Percentiles rank a stretch among this genome's conserved stretches.
Conservation (phyloP, 176 grass and related monocot genomes). For the Canna indica region DNA sequence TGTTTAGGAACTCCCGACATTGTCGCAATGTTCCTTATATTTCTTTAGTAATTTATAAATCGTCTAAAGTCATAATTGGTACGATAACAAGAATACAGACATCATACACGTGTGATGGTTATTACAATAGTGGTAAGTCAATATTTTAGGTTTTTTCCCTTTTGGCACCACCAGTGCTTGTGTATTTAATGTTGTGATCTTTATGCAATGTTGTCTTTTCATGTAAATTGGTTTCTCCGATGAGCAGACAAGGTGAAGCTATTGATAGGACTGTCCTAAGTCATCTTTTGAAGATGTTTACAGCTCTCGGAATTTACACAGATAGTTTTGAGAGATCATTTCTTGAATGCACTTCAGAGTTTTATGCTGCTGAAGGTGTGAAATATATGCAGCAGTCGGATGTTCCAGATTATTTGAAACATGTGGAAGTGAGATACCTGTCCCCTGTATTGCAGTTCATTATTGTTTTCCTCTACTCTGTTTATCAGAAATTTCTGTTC, state of each 20-base stretch:
- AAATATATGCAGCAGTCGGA: constrained; percentile 98
- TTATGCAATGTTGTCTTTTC: not conserved
- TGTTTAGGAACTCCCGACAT: too few species aligned
- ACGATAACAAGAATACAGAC: not conserved
- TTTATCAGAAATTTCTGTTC: constrained; percentile 3
- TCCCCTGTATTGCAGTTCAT: not conserved
- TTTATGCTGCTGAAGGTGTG: constrained; percentile 94
- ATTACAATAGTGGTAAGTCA: too few species aligned
- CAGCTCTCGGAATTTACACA: constrained; percentile 89
- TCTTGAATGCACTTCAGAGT: constrained; percentile 83
- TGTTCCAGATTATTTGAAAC: constrained; percentile 93
- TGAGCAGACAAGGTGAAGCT: constrained; percentile 86
- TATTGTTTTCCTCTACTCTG: constrained; percentile 12
- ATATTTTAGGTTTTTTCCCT: too few species aligned
- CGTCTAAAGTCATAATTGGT: too few species aligned
- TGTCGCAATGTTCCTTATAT: too few species aligned
- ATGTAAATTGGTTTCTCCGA: constrained; percentile 2
- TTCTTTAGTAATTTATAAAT: too few species aligned
- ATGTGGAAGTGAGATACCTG: constrained; percentile 58
- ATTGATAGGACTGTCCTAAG: constrained; percentile 91
- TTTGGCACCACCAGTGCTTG: not conserved
- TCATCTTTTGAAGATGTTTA: constrained; percentile 98
- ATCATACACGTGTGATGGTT: not conserved
- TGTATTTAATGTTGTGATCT: too few species aligned
- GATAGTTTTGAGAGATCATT: constrained; percentile 90